Conservation (phyloP, 768 basidiomycete genomes). For the Ramaria sp. region DNA sequence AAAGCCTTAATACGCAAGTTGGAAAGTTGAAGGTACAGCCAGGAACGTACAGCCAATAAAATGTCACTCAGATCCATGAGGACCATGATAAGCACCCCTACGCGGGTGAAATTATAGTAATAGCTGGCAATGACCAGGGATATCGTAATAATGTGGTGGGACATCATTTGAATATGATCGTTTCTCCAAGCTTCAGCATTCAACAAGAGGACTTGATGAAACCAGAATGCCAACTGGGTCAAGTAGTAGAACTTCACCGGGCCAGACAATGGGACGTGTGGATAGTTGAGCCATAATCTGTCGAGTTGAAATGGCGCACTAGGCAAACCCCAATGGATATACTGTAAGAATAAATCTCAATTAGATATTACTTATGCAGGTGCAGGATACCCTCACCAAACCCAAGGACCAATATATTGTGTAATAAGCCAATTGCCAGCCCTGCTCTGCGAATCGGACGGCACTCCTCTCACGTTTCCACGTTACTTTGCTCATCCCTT, state of each 20-base stretch:
- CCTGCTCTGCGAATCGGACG: slow-evolving; percentile 89
- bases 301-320: slow-evolving; percentile 51
- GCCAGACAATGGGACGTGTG: slow-evolving; percentile 68
- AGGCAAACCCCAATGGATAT: slow-evolving; percentile 65
- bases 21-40: neutral
- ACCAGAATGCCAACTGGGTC: slow-evolving; percentile 76
- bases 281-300: slow-evolving; percentile 71
- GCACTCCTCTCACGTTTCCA: slow-evolving; percentile 60
- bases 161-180: slow-evolving; percentile 94
- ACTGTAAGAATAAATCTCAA: slow-evolving; percentile 35
- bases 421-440: slow-evolving; percentile 83
- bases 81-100: slow-evolving; percentile 83
- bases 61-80: slow-evolving; percentile 95
- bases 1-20: neutral
- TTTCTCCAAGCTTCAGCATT: slow-evolving; percentile 88
- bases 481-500: slow-evolving; percentile 32
- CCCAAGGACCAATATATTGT: slow-evolving; percentile 66
- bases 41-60: slow-evolving; percentile 65
- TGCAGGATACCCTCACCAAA: slow-evolving; percentile 46
- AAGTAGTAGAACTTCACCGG: slow-evolving; percentile 87
- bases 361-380: slow-evolving; percentile 10
- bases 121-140: slow-evolving; percentile 70
- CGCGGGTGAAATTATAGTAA: slow-evolving; percentile 71
- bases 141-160: slow-evolving; percentile 88
- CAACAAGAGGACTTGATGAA: slow-evolving; percentile 84